These are phyloP conservation scores for Thermothelomyces thermophilus DNA, from an alignment of 2,329 filamentous ascomycete genomes.

Conservation along the genomic window DNA sequence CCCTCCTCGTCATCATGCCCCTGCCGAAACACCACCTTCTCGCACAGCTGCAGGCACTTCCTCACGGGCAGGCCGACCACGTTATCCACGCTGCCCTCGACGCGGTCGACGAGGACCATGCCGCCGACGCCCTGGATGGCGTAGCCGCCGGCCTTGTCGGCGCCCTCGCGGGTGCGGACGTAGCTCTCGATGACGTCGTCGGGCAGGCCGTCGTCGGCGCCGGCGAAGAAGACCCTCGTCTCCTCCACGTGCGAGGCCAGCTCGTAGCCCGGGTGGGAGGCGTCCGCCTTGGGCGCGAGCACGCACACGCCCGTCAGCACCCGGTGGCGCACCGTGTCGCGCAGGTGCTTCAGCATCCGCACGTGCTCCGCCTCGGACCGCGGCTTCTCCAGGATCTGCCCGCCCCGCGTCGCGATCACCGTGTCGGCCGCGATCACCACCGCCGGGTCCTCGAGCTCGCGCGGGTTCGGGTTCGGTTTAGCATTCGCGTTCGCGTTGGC, in stretches of 20 bases:
- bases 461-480: constrained; percentile 27
- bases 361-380: constrained; percentile 73
- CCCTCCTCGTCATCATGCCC: constrained; percentile 53
- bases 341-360: constrained; percentile 71
- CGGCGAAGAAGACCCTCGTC: constrained; percentile 82
- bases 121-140: constrained; percentile 85
- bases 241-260: constrained; percentile 79
- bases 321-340: constrained; percentile 71
- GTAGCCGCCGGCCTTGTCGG: constrained; percentile 94
- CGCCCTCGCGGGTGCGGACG: constrained; percentile 80
- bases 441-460: constrained; percentile 56
- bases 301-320: constrained; percentile 80
- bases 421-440: constrained; percentile 90
- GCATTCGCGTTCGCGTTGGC: no score
- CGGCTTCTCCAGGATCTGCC: constrained; percentile 86
- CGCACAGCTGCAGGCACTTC: constrained; percentile 70
- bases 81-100: constrained; percentile 89
- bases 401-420: constrained; percentile 69
- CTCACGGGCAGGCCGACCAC: constrained; percentile 85
- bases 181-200: constrained; percentile 80
- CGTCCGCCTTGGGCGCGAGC: constrained; percentile 76
- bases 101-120: constrained; percentile 77
- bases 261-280: constrained; percentile 77
- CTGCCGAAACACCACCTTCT: constrained; percentile 76
- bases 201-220: constrained; percentile 47